Percentiles rank a stretch among this genome's conserved stretches.
Evolutionary conservation across 768 basidiomycete species (phyloP).

Genomic region (Leccinum aurantiacum): DNA sequence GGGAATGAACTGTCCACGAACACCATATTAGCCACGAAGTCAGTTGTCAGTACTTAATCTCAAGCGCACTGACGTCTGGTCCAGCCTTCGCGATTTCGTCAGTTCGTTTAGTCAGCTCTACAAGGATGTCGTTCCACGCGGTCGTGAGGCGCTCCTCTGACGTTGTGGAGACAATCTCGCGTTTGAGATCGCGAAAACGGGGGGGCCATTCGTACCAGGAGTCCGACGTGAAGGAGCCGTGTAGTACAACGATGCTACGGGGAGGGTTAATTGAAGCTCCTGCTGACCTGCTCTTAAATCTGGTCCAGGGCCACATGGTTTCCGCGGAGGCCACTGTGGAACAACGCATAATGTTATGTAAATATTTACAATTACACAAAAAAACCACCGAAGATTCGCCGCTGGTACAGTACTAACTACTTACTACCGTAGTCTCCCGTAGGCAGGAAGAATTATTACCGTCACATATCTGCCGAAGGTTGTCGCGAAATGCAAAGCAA

Average conservation of each 20-base stretch:
- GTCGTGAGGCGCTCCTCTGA: slow-evolving; percentile 47
- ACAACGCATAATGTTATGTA: no score
- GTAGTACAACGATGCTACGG: no score
- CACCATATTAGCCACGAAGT: background rate
- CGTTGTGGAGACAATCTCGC: slow-evolving; percentile 50
- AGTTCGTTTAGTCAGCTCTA: slow-evolving; percentile 48
- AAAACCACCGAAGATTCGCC: no score
- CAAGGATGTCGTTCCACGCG: slow-evolving; percentile 60
- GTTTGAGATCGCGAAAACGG: slow-evolving; percentile 59
- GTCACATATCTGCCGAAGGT: no score
- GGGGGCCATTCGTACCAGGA: slow-evolving; percentile 21
- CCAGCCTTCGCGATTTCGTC: slow-evolving; percentile 47
- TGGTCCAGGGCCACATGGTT: background rate
- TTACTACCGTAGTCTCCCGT: no score
- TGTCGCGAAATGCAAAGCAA: no score
- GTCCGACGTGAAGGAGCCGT: slow-evolving; percentile 13
- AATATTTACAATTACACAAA: no score
- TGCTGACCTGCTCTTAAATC: slow-evolving; percentile 16
- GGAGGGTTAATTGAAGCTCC: background rate
- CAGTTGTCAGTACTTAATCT: background rate
- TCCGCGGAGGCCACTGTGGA: background rate
- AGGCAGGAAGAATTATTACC: no score
- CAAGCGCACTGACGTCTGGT: slow-evolving; percentile 41
- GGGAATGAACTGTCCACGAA: slow-evolving; percentile 50
- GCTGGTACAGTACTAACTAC: no score